Evolutionary conservation across 2,329 filamentous ascomycete species (phyloP).

Genomic region (Microdochium trichocladiopsis): DNA sequence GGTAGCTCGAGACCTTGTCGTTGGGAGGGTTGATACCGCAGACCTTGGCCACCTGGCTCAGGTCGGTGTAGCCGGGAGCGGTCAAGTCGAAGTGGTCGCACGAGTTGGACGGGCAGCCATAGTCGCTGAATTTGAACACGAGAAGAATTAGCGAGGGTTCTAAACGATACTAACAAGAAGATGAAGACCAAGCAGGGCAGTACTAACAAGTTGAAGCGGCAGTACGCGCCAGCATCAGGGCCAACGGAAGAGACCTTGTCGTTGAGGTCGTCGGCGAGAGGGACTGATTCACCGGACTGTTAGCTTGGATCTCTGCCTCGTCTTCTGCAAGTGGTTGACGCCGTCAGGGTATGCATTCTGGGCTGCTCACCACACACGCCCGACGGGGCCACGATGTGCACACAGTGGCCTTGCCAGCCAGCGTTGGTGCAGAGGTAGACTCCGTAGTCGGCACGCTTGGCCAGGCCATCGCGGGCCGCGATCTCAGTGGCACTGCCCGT

Average conservation of each 20-base stretch:
- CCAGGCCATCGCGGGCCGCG: background rate
- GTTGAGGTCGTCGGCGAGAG: background rate
- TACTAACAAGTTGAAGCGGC: background rate
- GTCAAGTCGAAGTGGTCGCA: constrained; percentile 1
- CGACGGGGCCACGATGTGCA: background rate
- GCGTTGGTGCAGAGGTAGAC: background rate
- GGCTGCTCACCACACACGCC: background rate
- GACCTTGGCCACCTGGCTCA: background rate
- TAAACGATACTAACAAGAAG: too few relatives aligned
- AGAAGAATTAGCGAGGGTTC: background rate
- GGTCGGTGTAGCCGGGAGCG: background rate
- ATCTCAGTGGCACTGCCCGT: background rate
- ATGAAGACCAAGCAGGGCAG: background rate
- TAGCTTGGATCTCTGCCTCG: too few relatives aligned
- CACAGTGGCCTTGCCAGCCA: background rate
- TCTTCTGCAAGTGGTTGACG: too few relatives aligned
- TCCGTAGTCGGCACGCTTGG: background rate
- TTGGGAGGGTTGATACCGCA: background rate
- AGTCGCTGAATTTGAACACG: background rate
- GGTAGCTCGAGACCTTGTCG: background rate
- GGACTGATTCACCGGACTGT: too few relatives aligned
- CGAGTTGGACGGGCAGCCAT: background rate
- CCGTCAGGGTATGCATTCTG: too few relatives aligned
- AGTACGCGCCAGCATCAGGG: background rate
- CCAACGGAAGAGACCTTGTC: background rate